phyloP scores from a whole-genome alignment of 805 yeast genomes.

The Monosporozyma siamensis region DNA sequence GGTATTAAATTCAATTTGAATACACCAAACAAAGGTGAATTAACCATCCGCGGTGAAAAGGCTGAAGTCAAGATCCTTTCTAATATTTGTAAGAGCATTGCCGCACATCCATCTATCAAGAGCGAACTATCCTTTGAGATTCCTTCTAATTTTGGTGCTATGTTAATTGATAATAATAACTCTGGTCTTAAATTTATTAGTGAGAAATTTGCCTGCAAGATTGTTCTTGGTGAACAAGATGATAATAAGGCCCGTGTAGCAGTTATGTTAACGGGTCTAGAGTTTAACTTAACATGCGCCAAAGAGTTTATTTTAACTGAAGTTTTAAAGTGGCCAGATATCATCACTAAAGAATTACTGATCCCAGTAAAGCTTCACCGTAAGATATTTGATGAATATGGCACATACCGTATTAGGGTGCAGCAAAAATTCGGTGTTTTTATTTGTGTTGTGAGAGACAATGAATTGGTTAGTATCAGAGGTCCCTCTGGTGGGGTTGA shows the following conservation, averaged over 20 bases:
- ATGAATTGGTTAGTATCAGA: constrained; percentile 56
- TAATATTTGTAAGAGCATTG: constrained; percentile 31
- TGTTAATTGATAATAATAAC: constrained; percentile 88
- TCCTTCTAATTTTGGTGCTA: constrained; percentile 59
- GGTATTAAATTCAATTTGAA: constrained; percentile 41
- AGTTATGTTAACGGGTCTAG: constrained; percentile 64
- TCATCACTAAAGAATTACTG: constrained; percentile 49
- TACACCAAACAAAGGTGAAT: constrained; percentile 39
- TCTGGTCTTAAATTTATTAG: constrained; percentile 56
- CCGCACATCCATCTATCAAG: constrained; percentile 19
- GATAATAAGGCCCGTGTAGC: constrained; percentile 30
- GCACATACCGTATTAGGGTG: constrained; percentile 71
- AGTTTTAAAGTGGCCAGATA: constrained; percentile 77
- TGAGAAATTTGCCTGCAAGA: constrained; percentile 63
- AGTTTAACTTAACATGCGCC: constrained; percentile 69
- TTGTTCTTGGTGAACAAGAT: constrained; percentile 58
- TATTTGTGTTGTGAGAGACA: constrained; percentile 62
- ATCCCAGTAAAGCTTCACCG: constrained; percentile 76
- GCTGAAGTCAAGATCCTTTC: constrained; percentile 41
- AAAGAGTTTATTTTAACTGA: constrained; percentile 46
- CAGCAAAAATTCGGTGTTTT: constrained; percentile 80
- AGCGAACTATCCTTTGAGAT: constrained; percentile 41
- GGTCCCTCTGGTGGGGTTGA: constrained; percentile 89
- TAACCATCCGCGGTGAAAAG: constrained; percentile 63
- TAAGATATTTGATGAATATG: constrained; percentile 73